These are phyloP conservation scores for Xylaria venustula DNA, from an alignment of 495 filamentous ascomycete genomes.

Conservation along the genomic window DNA sequence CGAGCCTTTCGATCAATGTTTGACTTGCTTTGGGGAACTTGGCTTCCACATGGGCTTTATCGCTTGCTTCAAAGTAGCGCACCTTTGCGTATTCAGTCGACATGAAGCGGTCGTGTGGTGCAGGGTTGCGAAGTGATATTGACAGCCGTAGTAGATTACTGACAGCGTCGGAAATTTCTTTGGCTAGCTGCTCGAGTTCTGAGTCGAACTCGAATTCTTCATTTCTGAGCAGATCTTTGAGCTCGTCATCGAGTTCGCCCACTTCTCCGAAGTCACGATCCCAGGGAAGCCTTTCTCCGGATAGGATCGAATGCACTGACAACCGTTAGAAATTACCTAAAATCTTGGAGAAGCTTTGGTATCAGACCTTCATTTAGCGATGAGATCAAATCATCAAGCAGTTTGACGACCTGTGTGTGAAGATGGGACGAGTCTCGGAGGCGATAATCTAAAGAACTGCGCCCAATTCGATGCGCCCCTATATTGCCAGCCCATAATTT, in stretches of 20 bases:
- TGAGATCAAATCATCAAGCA: conserved; percentile 29
- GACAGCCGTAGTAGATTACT: conserved; percentile 21
- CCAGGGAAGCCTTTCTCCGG: conserved; percentile 3
- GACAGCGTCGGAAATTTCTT: conserved; percentile 10
- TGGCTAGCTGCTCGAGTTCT: conserved; percentile 10
- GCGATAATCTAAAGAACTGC: conserved; percentile 46
- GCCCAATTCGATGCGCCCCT: conserved; percentile 39
- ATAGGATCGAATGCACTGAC: conserved; percentile 1
- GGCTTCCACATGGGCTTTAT: background rate
- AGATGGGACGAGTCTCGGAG: conserved; percentile 47
- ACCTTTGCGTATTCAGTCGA: conserved; percentile 5
- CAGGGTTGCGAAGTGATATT: conserved; percentile 24
- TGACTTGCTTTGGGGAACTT: background rate
- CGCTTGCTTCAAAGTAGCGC: conserved; percentile 3
- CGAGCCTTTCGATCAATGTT: conserved; percentile 31
- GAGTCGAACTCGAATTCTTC: background rate
- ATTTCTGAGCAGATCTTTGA: background rate
- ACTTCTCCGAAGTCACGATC: background rate
- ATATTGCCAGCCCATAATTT: conserved; percentile 48
- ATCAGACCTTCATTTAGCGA: conserved; percentile 13
- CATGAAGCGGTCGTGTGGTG: conserved; percentile 26
- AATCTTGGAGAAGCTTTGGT: background rate
- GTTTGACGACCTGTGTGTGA: conserved; percentile 29
- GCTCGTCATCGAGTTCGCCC: background rate
- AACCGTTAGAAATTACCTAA: background rate